These are phyloP conservation scores for Symbiodinium pilosum DNA, from an alignment of 73 alveolate species.

Conservation along the genomic window DNA sequence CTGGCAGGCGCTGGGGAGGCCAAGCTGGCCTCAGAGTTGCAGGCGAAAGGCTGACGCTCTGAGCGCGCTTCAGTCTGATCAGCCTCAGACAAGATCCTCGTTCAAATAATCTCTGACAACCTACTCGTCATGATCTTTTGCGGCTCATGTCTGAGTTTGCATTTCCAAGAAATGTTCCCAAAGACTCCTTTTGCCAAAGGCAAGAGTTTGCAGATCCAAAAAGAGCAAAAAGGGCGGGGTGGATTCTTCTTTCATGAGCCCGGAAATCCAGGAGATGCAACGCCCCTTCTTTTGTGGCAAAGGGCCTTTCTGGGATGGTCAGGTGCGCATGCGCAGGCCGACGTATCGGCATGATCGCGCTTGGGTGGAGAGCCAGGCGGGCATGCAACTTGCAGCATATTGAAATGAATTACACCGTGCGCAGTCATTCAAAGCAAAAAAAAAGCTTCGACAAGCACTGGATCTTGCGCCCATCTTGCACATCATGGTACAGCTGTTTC, in stretches of 20 bases:
- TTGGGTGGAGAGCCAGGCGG: slow-evolving; percentile 88
- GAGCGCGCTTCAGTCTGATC: too few species aligned
- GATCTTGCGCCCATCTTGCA: background rate
- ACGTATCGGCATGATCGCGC: slow-evolving; percentile 50
- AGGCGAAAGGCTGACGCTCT: background rate
- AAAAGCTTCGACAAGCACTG: background rate
- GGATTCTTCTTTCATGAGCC: too few species aligned
- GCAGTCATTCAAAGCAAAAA: background rate
- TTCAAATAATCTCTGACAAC: too few species aligned
- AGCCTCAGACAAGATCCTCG: too few species aligned
- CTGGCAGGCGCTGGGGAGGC: slow-evolving; percentile 69
- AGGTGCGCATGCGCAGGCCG: slow-evolving; percentile 76
- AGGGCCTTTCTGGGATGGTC: background rate
- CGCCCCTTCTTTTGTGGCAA: too few species aligned
- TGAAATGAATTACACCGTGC: too few species aligned
- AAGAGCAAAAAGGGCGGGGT: too few species aligned
- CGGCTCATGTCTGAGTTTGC: background rate
- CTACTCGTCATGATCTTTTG: background rate
- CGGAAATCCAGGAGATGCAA: too few species aligned
- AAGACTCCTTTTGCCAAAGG: background rate
- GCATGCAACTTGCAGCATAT: too few species aligned
- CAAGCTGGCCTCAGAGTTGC: slow-evolving; percentile 6
- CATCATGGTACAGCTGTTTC: background rate
- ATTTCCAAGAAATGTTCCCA: background rate
- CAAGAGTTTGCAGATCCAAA: too few species aligned